Evolutionary conservation across 805 yeast species (phyloP).

Genomic region (Maudiozyma turicensis): DNA sequence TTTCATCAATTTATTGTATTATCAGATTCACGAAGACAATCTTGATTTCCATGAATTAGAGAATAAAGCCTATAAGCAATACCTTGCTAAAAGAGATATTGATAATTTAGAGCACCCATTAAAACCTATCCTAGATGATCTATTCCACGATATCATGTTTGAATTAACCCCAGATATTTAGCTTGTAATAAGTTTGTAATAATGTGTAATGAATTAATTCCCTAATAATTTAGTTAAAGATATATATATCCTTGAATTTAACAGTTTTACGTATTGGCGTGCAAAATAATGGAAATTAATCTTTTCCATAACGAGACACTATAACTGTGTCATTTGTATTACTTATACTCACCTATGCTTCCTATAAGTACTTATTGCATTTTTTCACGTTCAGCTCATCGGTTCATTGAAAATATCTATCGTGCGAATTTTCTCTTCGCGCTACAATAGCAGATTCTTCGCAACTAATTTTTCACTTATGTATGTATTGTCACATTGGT

Average conservation of each 20-base stretch:
- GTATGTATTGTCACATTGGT: not conserved
- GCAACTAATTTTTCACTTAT: not conserved
- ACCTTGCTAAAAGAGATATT: not conserved
- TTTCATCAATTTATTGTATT: constrained; percentile 3
- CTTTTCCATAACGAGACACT: too few relatives aligned
- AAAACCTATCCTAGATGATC: not conserved
- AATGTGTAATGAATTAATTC: not conserved
- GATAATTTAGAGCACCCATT: constrained; percentile 5
- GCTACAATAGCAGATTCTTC: too few relatives aligned
- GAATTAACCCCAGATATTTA: not conserved
- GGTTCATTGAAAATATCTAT: too few relatives aligned
- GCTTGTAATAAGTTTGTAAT: not conserved
- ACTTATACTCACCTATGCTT: too few relatives aligned
- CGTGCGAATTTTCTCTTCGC: too few relatives aligned
- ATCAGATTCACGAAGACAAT: not conserved
- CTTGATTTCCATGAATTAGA: constrained; percentile 1
- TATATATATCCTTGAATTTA: too few relatives aligned
- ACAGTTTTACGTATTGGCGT: too few relatives aligned
- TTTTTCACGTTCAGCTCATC: too few relatives aligned
- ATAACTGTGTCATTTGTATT: too few relatives aligned
- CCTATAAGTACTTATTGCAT: too few relatives aligned
- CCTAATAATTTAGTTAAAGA: too few relatives aligned
- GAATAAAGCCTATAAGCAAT: constrained; percentile 2
- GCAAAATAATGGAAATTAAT: too few relatives aligned
- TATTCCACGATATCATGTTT: not conserved